Conservation (phyloP, 2,329 filamentous ascomycete species). For the Ophiostoma piceae region DNA sequence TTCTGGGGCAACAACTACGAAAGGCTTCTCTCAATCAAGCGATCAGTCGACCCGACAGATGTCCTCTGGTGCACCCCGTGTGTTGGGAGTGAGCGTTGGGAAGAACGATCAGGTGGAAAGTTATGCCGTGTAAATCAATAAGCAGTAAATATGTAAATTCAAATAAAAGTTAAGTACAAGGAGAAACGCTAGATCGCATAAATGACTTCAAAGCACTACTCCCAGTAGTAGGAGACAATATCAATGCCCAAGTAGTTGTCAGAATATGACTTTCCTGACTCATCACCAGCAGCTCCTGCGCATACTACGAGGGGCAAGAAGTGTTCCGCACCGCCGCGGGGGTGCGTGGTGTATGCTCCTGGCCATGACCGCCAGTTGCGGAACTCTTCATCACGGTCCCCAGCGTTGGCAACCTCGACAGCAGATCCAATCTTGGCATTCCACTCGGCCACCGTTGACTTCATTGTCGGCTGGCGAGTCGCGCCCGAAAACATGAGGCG, state of each 20-base stretch:
- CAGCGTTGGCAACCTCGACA: slow-evolving; percentile 33
- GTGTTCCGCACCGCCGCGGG: slow-evolving; percentile 50
- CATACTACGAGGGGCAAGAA: slow-evolving; percentile 56
- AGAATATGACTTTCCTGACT: slow-evolving; percentile 41
- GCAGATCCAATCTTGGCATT: slow-evolving; percentile 43
- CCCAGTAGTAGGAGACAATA: slow-evolving; percentile 55
- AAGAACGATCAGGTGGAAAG: neutral
- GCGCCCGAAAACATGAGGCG: slow-evolving; percentile 39
- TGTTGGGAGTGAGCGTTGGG: neutral
- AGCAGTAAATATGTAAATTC: neutral
- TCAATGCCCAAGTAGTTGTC: slow-evolving; percentile 47
- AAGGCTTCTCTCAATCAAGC: neutral
- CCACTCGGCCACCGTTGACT: slow-evolving; percentile 38
- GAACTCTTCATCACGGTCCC: slow-evolving; percentile 40
- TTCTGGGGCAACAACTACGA: neutral
- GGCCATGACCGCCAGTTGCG: slow-evolving; percentile 45
- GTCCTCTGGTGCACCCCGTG: neutral
- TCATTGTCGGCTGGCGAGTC: slow-evolving; percentile 29
- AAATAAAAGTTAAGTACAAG: neutral
- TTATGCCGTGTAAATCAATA: neutral
- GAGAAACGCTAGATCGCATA: neutral
- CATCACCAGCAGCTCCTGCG: slow-evolving; percentile 46
- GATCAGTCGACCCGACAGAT: neutral
- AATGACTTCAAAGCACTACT: slow-evolving; percentile 14
- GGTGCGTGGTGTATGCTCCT: slow-evolving; percentile 50